These are phyloP conservation scores for Plantago ovata DNA, from an alignment of 257 asterid species.

Conservation along the genomic window DNA sequence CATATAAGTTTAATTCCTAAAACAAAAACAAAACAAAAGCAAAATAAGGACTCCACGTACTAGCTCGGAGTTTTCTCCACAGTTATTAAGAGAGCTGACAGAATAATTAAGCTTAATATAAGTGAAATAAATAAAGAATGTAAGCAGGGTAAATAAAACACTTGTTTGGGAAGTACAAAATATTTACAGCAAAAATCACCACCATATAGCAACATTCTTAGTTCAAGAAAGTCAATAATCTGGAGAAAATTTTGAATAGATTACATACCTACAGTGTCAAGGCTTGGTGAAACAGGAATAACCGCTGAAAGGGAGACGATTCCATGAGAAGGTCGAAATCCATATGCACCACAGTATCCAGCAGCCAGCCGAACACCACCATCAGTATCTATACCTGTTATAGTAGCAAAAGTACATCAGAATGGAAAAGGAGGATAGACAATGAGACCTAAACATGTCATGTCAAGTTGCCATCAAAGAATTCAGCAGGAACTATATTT, in stretches of 20 bases:
- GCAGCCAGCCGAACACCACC: slow-evolving; percentile 98
- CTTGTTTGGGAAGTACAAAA: no score
- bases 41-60: no score
- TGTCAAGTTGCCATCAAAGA: not conserved
- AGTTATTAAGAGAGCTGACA: no score
- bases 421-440: not conserved
- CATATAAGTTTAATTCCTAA: no score
- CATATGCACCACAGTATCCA: slow-evolving; percentile 83
- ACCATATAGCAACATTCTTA: not conserved
- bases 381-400: slow-evolving; percentile 85
- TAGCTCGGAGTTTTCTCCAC: no score
- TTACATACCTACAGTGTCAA: slow-evolving; percentile 84
- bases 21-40: no score
- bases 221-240: not conserved
- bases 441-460: not conserved
- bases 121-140: no score
- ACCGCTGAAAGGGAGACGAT: slow-evolving; percentile 66
- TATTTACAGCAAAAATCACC: no score
- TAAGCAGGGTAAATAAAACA: no score
- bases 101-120: no score
- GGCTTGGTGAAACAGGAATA: slow-evolving; percentile 78
- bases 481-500: not conserved
- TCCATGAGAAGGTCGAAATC: slow-evolving; percentile 91
- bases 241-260: not conserved
- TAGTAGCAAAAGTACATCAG: slow-evolving; percentile 17